These are phyloP conservation scores for Alternaria hordeiaustralica DNA, from an alignment of 2,329 filamentous ascomycete species.

Conservation along the genomic window DNA sequence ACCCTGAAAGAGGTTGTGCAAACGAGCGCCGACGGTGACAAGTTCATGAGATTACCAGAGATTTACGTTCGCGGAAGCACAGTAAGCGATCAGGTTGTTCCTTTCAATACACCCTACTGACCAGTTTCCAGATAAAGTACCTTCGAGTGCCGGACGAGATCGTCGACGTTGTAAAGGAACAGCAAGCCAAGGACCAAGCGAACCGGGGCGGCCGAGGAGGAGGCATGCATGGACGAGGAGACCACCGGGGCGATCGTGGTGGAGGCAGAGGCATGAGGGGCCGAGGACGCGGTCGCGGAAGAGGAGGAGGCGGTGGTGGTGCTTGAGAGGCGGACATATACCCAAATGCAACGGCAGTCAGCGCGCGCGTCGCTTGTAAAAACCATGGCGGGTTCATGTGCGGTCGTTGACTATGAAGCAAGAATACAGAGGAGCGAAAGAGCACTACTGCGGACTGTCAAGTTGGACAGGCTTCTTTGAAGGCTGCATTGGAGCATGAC, in stretches of 20 bases:
- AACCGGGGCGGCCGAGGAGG: conserved; percentile 70
- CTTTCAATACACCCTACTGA: neutral
- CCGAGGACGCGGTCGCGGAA: conserved; percentile 59
- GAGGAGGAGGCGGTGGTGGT: conserved; percentile 58
- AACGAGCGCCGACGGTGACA: conserved; percentile 92
- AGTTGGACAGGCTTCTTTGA: neutral
- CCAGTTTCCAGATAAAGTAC: conserved; percentile 83
- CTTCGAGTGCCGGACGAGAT: conserved; percentile 96
- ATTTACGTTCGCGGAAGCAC: conserved; percentile 98
- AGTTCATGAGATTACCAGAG: conserved; percentile 89
- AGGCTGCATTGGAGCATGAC: neutral
- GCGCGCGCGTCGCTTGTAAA: conserved; percentile 4
- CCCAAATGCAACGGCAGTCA: neutral
- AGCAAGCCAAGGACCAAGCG: conserved; percentile 75
- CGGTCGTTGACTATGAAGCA: neutral
- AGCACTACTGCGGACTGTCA: neutral
- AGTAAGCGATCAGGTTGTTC: conserved; percentile 60
- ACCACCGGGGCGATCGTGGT: conserved; percentile 59
- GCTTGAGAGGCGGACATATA: conserved; percentile 14
- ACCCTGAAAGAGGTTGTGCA: conserved; percentile 97
- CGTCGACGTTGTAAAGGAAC: conserved; percentile 90
- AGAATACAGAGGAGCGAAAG: neutral
- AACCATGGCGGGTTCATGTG: neutral
- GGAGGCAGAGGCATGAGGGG: conserved; percentile 62
- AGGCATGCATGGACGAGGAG: conserved; percentile 62